Conservation (phyloP, 345 rosid species). For the Geranium rotundifolium region DNA sequence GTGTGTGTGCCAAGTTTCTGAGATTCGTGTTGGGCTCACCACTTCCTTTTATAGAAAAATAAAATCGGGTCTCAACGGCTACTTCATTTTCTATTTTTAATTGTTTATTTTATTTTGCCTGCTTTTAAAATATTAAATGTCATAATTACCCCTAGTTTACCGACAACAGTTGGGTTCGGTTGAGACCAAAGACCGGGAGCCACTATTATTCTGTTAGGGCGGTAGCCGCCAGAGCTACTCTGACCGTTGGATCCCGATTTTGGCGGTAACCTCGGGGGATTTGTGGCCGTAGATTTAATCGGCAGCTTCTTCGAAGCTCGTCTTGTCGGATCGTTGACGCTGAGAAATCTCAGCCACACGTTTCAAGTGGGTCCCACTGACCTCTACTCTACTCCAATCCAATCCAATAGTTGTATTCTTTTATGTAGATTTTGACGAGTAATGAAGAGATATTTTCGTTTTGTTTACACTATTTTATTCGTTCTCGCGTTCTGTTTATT, state of each 20-base stretch:
- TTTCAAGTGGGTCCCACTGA: neutral
- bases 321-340: constrained; percentile 8
- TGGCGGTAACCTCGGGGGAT: constrained; percentile 33
- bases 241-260: constrained; percentile 36
- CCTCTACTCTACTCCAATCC: neutral
- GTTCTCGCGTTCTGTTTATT: too few relatives aligned
- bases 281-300: constrained; percentile 33
- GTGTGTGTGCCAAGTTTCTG: neutral
- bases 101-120: neutral
- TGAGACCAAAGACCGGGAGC: constrained; percentile 27
- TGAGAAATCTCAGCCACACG: constrained; percentile 40
- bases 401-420: too few relatives aligned
- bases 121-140: constrained; percentile 13
- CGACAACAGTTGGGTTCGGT: constrained; percentile 41
- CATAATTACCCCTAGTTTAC: constrained; percentile 22
- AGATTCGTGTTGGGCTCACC: neutral
- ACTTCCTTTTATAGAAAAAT: constrained; percentile 31
- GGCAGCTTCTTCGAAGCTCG: constrained; percentile 18
- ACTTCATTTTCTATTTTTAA: constrained; percentile 12
- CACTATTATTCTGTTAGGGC: constrained; percentile 29
- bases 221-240: constrained; percentile 53
- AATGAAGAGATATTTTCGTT: too few relatives aligned
- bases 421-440: too few relatives aligned
- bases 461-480: too few relatives aligned
- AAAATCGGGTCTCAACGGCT: constrained; percentile 21